Evolutionary conservation across 768 basidiomycete genomes (phyloP), one percentile per base, ranked within the genome.

Genomic region (Candolleomyces efflorescens): DNA sequence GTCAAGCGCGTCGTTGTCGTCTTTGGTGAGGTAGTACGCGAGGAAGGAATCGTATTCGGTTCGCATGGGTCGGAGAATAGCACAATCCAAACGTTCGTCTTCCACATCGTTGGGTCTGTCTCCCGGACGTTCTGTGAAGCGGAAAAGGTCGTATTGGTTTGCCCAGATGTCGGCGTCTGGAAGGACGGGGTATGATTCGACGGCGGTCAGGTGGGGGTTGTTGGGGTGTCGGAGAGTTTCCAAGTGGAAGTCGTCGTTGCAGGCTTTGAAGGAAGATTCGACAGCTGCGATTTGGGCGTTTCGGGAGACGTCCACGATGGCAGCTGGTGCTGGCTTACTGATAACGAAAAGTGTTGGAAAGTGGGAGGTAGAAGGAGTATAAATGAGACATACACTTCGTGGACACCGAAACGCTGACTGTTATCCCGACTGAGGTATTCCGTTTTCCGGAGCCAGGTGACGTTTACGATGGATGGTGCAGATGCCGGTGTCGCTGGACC

Each of bases 371-470:
- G 54, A 51, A 61, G 50, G 43, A 10, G 23, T 17, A 5, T n/a
- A 43, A 27, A 27, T 22, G 12, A 53, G 18, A 75, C 81, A 62
- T 64, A 90, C 90, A 78, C 69, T 68, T 91, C 90, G 41, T 81
- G 78, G 24, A 67, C 56, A 65, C 70, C 23, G 62, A 73, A 57
- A 60, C 70, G 66, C 68, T 84, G 68, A 61, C 78, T 64, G 55
- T 79, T 69, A 73, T 84, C 74, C 63, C 89, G 73, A 58, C 84
- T 87, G 55, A 95, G 81, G 65, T 97, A 95, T 65, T 94, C 94
- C 0, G 94, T 96, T 69, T 90, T 93, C 53, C 95, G 81, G 53
- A 98, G 77, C 95, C 95, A 98, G 1, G 92, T 80, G 11, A 97
- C 94, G 57, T 92, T 80, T 2, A 13, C 36, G 5, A 36, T 46